Percentiles rank a stretch among this genome's conserved stretches.
Evolutionary conservation across 139 green algal genomes (phyloP).

Genomic region (Tetratostichococcus sp.): DNA sequence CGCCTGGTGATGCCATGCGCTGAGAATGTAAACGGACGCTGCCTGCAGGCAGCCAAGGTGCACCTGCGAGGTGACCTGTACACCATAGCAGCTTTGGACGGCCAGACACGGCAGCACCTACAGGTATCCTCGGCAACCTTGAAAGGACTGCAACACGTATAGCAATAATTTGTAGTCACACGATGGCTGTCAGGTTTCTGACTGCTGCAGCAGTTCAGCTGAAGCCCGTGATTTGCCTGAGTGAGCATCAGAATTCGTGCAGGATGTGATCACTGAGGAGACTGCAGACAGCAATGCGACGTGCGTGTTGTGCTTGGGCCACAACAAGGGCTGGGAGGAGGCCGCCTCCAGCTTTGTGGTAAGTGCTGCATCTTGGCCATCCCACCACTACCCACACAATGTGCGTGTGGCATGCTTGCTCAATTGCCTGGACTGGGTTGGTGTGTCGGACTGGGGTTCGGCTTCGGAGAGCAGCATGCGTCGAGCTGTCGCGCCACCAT

Average conservation of each 20-base stretch:
- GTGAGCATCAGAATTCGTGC: not conserved
- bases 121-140: slow-evolving; percentile 3
- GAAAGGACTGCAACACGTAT: too few species aligned
- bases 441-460: too few species aligned
- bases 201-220: too few species aligned
- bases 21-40: too few species aligned
- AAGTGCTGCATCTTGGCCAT: not conserved
- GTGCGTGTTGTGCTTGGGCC: slow-evolving; percentile 73
- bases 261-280: slow-evolving; percentile 43
- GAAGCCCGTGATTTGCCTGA: too few species aligned
- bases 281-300: slow-evolving; percentile 24
- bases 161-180: too few species aligned
- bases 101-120: slow-evolving; percentile 64
- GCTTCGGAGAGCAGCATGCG: too few species aligned
- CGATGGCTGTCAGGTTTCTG: too few species aligned
- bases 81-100: slow-evolving; percentile 76
- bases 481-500: too few species aligned
- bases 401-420: not conserved
- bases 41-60: slow-evolving; percentile 41
- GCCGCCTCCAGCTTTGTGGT: slow-evolving; percentile 64
- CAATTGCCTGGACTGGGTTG: too few species aligned
- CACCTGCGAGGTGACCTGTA: slow-evolving; percentile 77
- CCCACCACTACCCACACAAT: too few species aligned
- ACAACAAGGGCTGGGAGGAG: slow-evolving; percentile 85
- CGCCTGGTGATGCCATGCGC: too few species aligned